Percentiles rank a stretch among this genome's conserved stretches.
phyloP scores from a whole-genome alignment of 805 yeast genomes.

The Suhomyces pyralidae region DNA sequence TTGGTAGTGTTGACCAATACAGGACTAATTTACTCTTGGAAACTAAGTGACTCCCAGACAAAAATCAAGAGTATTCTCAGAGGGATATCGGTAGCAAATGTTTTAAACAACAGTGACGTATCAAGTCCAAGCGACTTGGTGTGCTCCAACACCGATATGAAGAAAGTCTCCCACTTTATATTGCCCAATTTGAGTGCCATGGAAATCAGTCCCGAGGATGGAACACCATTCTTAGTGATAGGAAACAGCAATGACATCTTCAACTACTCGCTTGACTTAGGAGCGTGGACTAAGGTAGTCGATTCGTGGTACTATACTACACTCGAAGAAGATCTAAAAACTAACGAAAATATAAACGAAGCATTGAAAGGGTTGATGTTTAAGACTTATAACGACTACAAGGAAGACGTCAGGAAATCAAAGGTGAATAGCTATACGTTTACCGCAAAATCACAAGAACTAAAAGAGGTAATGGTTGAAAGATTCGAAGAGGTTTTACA shows the following conservation, averaged over 20 bases:
- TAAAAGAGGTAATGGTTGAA: slow-evolving; percentile 2
- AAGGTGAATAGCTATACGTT: slow-evolving; percentile 9
- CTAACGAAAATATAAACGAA: neutral
- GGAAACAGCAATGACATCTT: slow-evolving; percentile 35
- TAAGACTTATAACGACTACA: slow-evolving; percentile 7
- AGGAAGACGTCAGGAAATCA: slow-evolving; percentile 8
- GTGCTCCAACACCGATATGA: neutral
- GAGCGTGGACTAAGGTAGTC: slow-evolving; percentile 46
- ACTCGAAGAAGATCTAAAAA: slow-evolving; percentile 1
- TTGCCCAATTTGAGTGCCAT: slow-evolving; percentile 12
- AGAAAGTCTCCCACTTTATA: slow-evolving; percentile 1
- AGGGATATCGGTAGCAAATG: slow-evolving; percentile 52
- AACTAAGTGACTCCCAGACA: slow-evolving; percentile 25
- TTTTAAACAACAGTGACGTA: slow-evolving; percentile 38
- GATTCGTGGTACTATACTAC: slow-evolving; percentile 43
- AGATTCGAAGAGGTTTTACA: slow-evolving; percentile 4
- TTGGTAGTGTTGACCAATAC: slow-evolving; percentile 47
- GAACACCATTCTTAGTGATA: slow-evolving; percentile 42
- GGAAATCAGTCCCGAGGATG: slow-evolving; percentile 35
- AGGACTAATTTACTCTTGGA: slow-evolving; percentile 54
- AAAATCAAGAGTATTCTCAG: slow-evolving; percentile 29
- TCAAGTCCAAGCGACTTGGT: neutral
- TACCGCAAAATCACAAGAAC: slow-evolving; percentile 2
- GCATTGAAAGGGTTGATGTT: slow-evolving; percentile 3
- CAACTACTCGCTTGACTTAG: slow-evolving; percentile 39